Evolutionary conservation across 2,329 filamentous ascomycete species (phyloP).

Genomic region (Paecilomyces niveus): DNA sequence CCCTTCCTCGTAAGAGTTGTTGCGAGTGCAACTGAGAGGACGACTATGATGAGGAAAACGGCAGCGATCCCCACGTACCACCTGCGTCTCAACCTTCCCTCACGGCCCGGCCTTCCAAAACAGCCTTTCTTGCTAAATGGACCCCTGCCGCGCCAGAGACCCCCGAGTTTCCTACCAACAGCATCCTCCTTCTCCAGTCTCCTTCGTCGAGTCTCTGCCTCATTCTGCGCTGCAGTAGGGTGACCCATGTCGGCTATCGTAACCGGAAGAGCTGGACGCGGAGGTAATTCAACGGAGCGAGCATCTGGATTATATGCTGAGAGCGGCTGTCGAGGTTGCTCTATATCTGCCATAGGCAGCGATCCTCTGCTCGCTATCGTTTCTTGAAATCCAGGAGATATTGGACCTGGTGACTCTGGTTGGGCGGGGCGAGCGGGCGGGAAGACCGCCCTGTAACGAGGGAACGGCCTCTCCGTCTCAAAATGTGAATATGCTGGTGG

Average conservation of each 20-base stretch:
- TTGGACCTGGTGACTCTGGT: constrained; percentile 52
- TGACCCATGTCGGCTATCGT: constrained; percentile 16
- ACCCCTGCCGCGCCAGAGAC: constrained; percentile 59
- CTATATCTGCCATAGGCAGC: constrained; percentile 55
- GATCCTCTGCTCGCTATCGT: constrained; percentile 58
- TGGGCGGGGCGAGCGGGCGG: constrained; percentile 45
- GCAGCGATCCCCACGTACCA: constrained; percentile 50
- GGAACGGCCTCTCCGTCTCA: constrained; percentile 15
- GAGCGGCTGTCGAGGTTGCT: constrained; percentile 40
- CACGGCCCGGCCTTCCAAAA: constrained; percentile 56
- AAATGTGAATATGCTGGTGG: constrained; percentile 50
- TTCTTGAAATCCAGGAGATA: constrained; percentile 55
- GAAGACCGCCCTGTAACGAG: constrained; percentile 51
- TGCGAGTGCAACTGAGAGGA: constrained; percentile 51
- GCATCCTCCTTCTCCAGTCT: constrained; percentile 61
- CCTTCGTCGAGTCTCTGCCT: constrained; percentile 47
- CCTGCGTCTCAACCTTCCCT: constrained; percentile 57
- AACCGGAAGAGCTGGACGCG: constrained; percentile 18
- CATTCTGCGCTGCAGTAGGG: constrained; percentile 14
- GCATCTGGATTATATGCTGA: constrained; percentile 15
- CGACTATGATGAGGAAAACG: constrained; percentile 48
- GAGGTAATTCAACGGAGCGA: constrained; percentile 31
- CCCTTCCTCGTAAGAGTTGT: constrained; percentile 48
- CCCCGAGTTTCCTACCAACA: constrained; percentile 49
- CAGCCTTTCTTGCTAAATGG: constrained; percentile 59